Evolutionary conservation across 2,329 filamentous ascomycete genomes (phyloP).

Genomic region (Colletotrichum destructivum): DNA sequence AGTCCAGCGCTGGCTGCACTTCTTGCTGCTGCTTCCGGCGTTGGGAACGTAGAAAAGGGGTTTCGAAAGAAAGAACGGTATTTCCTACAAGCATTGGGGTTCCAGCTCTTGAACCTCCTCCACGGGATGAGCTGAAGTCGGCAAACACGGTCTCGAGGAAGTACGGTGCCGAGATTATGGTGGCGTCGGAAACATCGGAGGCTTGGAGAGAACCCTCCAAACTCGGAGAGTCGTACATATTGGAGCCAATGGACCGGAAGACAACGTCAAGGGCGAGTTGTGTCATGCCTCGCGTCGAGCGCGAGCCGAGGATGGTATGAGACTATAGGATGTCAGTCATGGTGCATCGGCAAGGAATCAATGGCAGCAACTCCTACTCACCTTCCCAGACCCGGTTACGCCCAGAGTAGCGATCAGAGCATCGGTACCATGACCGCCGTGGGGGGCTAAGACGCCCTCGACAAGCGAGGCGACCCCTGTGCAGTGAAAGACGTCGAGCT

Average conservation of each 20-base stretch:
- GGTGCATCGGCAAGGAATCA: neutral
- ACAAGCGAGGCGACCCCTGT: conserved; percentile 83
- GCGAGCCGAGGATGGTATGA: conserved; percentile 94
- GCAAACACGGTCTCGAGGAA: conserved; percentile 87
- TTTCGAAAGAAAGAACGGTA: conserved; percentile 47
- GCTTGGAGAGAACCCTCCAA: conserved; percentile 82
- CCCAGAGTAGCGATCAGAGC: conserved; percentile 92
- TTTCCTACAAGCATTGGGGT: conserved; percentile 79
- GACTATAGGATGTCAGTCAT: conserved; percentile 70
- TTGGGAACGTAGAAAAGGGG: conserved; percentile 26
- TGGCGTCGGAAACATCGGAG: conserved; percentile 86
- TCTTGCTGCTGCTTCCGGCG: conserved; percentile 43
- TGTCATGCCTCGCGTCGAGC: conserved; percentile 87
- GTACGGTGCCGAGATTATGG: conserved; percentile 79
- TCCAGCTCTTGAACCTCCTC: conserved; percentile 74
- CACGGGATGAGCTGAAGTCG: conserved; percentile 73
- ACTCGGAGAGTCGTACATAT: conserved; percentile 73
- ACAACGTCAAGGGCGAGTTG: conserved; percentile 93
- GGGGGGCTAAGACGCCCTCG: conserved; percentile 82
- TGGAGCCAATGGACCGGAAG: conserved; percentile 83
- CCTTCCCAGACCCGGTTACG: conserved; percentile 97
- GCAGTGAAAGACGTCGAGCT: conserved; percentile 89
- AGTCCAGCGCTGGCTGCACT: conserved; percentile 52
- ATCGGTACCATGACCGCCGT: conserved; percentile 85
- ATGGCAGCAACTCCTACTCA: conserved; percentile 53